A percentile compares a stretch with the other conserved stretches of the same genome.
Conservation (phyloP, 2,329 filamentous ascomycete species). For the Thelonectria discophora region DNA sequence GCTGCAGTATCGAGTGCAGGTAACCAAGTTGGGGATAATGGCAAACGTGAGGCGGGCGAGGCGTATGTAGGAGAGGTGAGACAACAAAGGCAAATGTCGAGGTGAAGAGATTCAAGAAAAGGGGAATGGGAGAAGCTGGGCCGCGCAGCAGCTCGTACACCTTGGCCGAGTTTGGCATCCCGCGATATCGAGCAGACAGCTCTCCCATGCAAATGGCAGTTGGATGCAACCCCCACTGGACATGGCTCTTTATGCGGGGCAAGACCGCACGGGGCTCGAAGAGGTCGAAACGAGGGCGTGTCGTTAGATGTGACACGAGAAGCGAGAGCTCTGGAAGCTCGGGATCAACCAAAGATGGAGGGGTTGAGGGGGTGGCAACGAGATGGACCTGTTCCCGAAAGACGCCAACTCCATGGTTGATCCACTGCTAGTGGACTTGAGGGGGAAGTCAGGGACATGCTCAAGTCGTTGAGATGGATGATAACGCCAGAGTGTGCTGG, state of each 20-base stretch:
- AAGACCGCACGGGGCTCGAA: conserved; percentile 22
- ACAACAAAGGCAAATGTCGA: not conserved
- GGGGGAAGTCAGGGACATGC: conserved; percentile 11
- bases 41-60: not conserved
- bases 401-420: conserved; percentile 16
- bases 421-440: conserved; percentile 18
- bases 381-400: conserved; percentile 14
- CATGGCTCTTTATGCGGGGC: conserved; percentile 35
- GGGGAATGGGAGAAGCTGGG: not conserved
- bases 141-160: conserved; percentile 13
- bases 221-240: conserved; percentile 35
- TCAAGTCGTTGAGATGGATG: not conserved
- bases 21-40: conserved; percentile 7
- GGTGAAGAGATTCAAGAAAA: not conserved
- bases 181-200: not conserved
- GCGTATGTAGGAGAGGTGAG: conserved; percentile 7
- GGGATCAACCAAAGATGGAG: conserved; percentile 3
- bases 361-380: conserved; percentile 16
- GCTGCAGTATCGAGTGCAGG: conserved; percentile 1
- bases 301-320: conserved; percentile 2
- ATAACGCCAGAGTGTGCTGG: not conserved
- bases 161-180: conserved; percentile 10
- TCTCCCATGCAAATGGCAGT: conserved; percentile 16
- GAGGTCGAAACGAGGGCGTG: conserved; percentile 21
- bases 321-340: conserved; percentile 32